These are phyloP conservation scores for Exophiala bonariae DNA, from an alignment of 2,329 filamentous ascomycete species.

Conservation along the genomic window DNA sequence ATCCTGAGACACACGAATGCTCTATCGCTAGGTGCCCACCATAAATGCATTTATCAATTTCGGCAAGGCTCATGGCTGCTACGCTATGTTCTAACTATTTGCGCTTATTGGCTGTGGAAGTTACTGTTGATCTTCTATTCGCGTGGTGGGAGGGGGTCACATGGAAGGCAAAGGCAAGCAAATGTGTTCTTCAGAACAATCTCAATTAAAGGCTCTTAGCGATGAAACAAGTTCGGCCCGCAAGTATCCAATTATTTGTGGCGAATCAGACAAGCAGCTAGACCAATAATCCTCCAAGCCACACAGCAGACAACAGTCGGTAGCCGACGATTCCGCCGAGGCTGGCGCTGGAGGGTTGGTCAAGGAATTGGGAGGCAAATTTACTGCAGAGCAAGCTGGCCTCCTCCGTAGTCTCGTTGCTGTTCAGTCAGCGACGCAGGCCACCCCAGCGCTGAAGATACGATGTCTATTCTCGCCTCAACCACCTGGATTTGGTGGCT, in stretches of 20 bases:
- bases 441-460: no score
- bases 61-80: constrained; percentile 15
- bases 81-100: constrained; percentile 8
- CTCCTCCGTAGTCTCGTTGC: no score
- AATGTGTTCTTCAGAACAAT: constrained; percentile 1
- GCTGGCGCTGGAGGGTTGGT: constrained; percentile 15
- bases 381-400: constrained; percentile 4
- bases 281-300: constrained; percentile 18
- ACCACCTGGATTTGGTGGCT: no score
- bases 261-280: constrained; percentile 18
- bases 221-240: constrained; percentile 22
- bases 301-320: constrained; percentile 18
- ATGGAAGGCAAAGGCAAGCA: constrained; percentile 12
- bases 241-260: constrained; percentile 14
- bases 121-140: constrained; percentile 17
- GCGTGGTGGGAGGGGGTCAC: constrained; percentile 13
- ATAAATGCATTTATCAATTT: constrained; percentile 17
- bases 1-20: constrained; percentile 22
- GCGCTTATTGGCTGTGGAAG: constrained; percentile 14
- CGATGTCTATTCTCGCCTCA: no score
- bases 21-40: constrained; percentile 5
- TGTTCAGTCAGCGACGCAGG: no score
- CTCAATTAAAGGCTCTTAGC: constrained; percentile 1
- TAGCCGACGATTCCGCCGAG: constrained; percentile 23
- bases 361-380: constrained; percentile 16